These are phyloP conservation scores for Phytophthora ramorum DNA, from an alignment of 352 stramenopile species.

Conservation along the genomic window DNA sequence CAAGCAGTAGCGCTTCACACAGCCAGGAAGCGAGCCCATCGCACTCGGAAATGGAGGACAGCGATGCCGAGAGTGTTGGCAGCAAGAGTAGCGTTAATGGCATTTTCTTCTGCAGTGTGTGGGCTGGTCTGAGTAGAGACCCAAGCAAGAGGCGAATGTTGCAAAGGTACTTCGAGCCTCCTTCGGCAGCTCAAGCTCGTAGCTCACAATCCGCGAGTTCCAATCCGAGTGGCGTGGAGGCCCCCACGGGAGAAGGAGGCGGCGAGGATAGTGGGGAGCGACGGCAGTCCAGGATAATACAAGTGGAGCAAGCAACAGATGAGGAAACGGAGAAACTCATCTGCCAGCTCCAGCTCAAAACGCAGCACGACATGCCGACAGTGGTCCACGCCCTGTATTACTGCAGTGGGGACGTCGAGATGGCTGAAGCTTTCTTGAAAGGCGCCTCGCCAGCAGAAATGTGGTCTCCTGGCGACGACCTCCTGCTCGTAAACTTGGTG, in stretches of 20 bases:
- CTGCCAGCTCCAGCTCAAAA: constrained; percentile 45
- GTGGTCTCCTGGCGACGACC: constrained; percentile 62
- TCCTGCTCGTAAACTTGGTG: constrained; percentile 42
- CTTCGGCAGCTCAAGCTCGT: constrained; percentile 5
- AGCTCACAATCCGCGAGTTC: neutral
- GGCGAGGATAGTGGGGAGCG: neutral
- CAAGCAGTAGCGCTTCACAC: neutral
- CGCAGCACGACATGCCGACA: constrained; percentile 25
- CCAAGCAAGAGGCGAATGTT: constrained; percentile 23
- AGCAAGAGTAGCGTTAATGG: constrained; percentile 7
- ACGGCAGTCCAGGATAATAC: neutral
- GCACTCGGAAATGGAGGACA: neutral
- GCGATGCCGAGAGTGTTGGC: constrained; percentile 4
- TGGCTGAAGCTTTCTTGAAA: constrained; percentile 45
- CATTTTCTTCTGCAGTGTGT: constrained; percentile 35
- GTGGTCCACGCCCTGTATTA: constrained; percentile 58
- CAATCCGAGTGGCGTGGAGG: neutral
- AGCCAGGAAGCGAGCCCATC: constrained; percentile 1
- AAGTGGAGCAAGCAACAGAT: constrained; percentile 30
- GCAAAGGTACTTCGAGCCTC: constrained; percentile 30
- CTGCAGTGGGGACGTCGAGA: constrained; percentile 36
- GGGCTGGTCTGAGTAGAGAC: constrained; percentile 16
- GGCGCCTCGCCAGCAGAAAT: constrained; percentile 38
- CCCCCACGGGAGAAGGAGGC: neutral
- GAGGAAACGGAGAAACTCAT: constrained; percentile 36